Conservation (phyloP, 2,329 filamentous ascomycete genomes). For the Colletotrichum magnum region DNA sequence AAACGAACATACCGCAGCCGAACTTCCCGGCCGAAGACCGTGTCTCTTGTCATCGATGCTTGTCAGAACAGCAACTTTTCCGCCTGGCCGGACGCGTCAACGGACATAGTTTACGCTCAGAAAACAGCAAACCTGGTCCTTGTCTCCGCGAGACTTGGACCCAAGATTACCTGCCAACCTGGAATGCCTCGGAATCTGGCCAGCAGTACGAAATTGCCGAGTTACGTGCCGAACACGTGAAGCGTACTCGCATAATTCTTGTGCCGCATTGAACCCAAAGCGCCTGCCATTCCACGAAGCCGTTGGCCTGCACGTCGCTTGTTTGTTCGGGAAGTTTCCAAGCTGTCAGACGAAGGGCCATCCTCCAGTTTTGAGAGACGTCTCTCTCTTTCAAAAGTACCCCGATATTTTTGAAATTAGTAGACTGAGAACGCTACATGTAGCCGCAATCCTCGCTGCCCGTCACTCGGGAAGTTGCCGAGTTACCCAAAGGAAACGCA, state of each 20-base stretch:
- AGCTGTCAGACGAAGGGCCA: conserved; percentile 4
- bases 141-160: background rate
- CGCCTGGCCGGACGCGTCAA: background rate
- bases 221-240: conserved; percentile 5
- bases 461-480: background rate
- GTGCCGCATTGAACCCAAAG: conserved; percentile 1
- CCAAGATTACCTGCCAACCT: background rate
- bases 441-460: background rate
- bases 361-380: background rate
- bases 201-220: conserved; percentile 14
- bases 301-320: background rate
- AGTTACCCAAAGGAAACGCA: background rate
- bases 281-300: background rate
- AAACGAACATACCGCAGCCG: too few relatives aligned
- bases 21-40: background rate
- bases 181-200: background rate
- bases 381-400: background rate
- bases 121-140: background rate
- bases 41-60: conserved; percentile 8
- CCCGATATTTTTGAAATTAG: background rate
- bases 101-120: background rate
- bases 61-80: background rate
- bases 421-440: background rate
- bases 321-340: conserved; percentile 5
- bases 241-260: conserved; percentile 10